Base-by-base conservation (phyloP, 768 basidiomycete species). In the Galerina marginata region DNA sequence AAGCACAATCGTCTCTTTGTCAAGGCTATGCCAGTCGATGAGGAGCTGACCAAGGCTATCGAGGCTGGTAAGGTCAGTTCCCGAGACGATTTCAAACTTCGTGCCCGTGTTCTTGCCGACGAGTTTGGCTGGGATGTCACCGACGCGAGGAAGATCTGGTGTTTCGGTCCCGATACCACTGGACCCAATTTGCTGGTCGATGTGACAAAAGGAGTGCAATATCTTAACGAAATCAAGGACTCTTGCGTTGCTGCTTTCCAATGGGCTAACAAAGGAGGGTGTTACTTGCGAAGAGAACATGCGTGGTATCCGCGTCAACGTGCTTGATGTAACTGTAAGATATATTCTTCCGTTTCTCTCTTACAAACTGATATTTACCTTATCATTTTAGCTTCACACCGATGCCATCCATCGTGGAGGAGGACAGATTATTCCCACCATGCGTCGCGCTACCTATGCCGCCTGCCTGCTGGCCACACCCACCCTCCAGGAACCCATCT, bases 401-500 rank as follows among this genome's bases (percentile, higher is more conserved):
- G 96, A 99, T 84, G 96, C 96, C 65, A 99, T 99, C 75, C 97
- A 99, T 79, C 92, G 96, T 83, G 96, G 97, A 76, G 96, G 96
- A 82, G 96, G 96, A 78, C 93, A 99, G 78, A 85, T 99, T 71
- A 98, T 99, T 77, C 96, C 96, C 58, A 96, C 94, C 40, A 93
- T 91, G 78, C 91, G 97, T 79, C 93, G 97, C 74, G 96, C 90
- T 66, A 92, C 90, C 72, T 99, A 99, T 78, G 96, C 97, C 63
- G 95, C 96, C 54, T 92, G 94, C 76, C 74, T 99, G 67, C 88
- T 99, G 67, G 95, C 96, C 61, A 84, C 84, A 10, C 97, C 97
- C 44, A 84, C 86, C 79, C 85, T 99, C 62, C 96, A 98, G 75
- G 97, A 99, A 78, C 97, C 97, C 58, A 81, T 99, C 75, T 99